Percentiles rank a stretch among this genome's conserved stretches.
Evolutionary conservation across 1,284 basidiomycete genomes (phyloP).

Genomic region (Apiotrichum siamense): DNA sequence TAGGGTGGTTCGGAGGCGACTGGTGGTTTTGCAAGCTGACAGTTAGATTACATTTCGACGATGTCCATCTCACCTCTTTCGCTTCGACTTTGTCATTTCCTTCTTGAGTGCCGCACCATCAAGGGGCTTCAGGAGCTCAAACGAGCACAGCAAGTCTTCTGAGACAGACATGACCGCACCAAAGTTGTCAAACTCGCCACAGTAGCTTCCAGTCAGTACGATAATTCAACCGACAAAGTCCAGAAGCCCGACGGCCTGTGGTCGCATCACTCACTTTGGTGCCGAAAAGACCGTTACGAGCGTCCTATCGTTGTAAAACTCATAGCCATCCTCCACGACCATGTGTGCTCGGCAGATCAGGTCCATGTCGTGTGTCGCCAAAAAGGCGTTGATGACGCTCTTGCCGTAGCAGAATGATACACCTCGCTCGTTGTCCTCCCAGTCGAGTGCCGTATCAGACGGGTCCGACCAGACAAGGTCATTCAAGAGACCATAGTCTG

Average conservation of each 20-base stretch:
- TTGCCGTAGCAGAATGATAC: constrained; percentile 99
- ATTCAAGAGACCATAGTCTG: constrained; percentile 97
- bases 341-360: constrained; percentile 99
- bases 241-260: no score
- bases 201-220: constrained; percentile 37
- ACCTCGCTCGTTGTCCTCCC: constrained; percentile 99
- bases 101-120: constrained; percentile 93
- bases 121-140: constrained; percentile 92
- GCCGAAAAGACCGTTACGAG: constrained; percentile 98
- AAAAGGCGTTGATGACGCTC: constrained; percentile 92
- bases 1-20: constrained; percentile 48
- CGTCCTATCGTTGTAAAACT: constrained; percentile 99
- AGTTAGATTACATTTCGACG: neutral
- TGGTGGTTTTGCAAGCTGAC: constrained; percentile 47
- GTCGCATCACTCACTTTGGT: constrained; percentile 68
- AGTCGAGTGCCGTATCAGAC: constrained; percentile 92
- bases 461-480: constrained; percentile 99
- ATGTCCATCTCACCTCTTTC: constrained; percentile 65
- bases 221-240: no score
- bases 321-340: constrained; percentile 99
- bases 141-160: constrained; percentile 94
- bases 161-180: constrained; percentile 85
- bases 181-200: constrained; percentile 71
- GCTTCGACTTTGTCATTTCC: constrained; percentile 98
- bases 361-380: constrained; percentile 81